Percentiles rank a stretch among this genome's conserved stretches.
Evolutionary conservation across 768 basidiomycete species (phyloP).

Genomic region (Rhodocollybia butyracea): DNA sequence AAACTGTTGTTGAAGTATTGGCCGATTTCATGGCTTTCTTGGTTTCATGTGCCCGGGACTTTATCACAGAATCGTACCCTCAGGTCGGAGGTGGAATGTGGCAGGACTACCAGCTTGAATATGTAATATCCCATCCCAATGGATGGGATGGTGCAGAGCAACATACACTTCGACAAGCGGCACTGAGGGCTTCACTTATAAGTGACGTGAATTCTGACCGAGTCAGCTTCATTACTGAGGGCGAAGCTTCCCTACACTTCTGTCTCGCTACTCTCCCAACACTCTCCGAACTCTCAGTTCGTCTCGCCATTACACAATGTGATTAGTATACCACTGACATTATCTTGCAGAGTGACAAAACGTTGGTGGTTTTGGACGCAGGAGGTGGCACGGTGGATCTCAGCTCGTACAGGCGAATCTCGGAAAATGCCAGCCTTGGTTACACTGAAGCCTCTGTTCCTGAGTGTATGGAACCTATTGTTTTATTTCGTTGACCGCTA

Average conservation of each 20-base stretch:
- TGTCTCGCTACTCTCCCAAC: constrained; percentile 23
- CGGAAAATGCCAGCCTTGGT: constrained; percentile 28
- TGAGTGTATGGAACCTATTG: constrained; percentile 29
- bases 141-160: constrained; percentile 48
- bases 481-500: not conserved
- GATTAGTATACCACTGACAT: not conserved
- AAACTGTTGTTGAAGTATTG: constrained; percentile 40
- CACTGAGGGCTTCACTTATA: constrained; percentile 36
- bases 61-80: constrained; percentile 32
- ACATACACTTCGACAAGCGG: constrained; percentile 39
- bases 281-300: not conserved
- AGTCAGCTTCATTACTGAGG: constrained; percentile 47
- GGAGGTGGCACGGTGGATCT: constrained; percentile 64
- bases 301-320: not conserved
- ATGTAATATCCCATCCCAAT: constrained; percentile 45
- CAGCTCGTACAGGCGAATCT: constrained; percentile 45
- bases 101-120: constrained; percentile 13
- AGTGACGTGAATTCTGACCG: constrained; percentile 31
- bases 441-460: constrained; percentile 49
- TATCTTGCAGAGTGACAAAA: constrained; percentile 19
- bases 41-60: constrained; percentile 36
- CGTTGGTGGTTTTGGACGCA: constrained; percentile 55
- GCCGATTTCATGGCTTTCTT: constrained; percentile 49
- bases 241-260: constrained; percentile 51
- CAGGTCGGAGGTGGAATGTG: not conserved